Base-by-base conservation (phyloP, 805 yeast species). In the Wickerhamiella shivajii region DNA sequence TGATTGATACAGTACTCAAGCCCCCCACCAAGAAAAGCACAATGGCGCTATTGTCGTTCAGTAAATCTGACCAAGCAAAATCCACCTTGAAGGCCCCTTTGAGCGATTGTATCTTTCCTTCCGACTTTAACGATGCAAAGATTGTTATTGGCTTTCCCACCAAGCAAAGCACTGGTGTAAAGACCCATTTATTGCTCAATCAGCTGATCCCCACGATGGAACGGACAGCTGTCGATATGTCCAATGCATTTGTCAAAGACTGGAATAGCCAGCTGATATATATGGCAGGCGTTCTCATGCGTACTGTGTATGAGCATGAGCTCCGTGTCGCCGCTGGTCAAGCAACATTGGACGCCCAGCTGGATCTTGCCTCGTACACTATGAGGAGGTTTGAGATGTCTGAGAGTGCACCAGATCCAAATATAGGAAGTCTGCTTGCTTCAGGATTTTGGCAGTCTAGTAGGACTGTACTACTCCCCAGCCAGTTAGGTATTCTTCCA, bases 121-220 rank as follows among this genome's bases (percentile, higher is more conserved):
- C 44, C 14, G 46, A 45, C 6, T 41, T 41, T 29, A 49, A 47
- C 24, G 62, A 58, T 29, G 60, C 63, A 5, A 57, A 56, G 32
- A 45, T 59, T 4, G 59, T 54, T 31, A 55, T 59, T 34, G 64
- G 64, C 4, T 59, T 59, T 34, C 60, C 64, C 3, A 59, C 64
- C 1, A 58, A 57, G 39, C 64, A 59, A 36, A 49, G 58, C 18
- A 56, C 64, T 0, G 57, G 55, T 1, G 25, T 59, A 22, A 45
- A 47, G 31, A 48, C 60, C 1, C 64, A 59, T 32, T 32, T 59
- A 2, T 56, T 60, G 2, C 31, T 57, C 29, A 57, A 53, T 28
- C 60, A 56, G 39, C 41, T 57, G 3, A 54, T 59, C n/a, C 64
- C 64, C 2, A 59, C 64, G 2, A 56, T 59, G 62, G 64, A 59